phyloP scores from a whole-genome alignment of 495 filamentous ascomycete species.

The Penicillium samsonianum region DNA sequence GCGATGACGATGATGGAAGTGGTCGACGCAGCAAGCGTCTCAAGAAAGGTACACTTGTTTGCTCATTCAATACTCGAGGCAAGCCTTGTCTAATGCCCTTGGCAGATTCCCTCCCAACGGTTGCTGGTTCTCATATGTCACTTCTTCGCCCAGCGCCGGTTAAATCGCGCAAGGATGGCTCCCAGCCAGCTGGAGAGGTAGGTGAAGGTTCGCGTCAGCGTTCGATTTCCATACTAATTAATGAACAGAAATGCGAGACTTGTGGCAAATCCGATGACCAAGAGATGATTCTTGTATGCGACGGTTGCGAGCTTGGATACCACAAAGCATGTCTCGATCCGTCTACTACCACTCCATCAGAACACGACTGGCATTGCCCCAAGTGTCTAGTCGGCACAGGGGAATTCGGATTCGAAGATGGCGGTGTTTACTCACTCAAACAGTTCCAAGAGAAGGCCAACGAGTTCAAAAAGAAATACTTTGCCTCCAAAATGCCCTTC shows the following conservation, averaged over 20 bases:
- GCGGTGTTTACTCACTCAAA: conserved; percentile 89
- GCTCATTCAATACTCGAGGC: conserved; percentile 4
- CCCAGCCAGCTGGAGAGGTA: conserved; percentile 75
- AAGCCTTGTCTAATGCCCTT: conserved; percentile 20
- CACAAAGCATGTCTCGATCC: conserved; percentile 90
- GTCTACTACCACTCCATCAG: conserved; percentile 72
- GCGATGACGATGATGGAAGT: conserved; percentile 65
- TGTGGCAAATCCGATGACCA: conserved; percentile 83
- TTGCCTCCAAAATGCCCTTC: conserved; percentile 85
- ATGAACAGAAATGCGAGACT: conserved; percentile 73
- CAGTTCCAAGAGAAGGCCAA: conserved; percentile 97
- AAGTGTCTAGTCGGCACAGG: conserved; percentile 94
- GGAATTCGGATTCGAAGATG: conserved; percentile 97
- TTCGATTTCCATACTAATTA: conserved; percentile 17
- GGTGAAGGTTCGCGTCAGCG: conserved; percentile 11
- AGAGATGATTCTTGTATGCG: conserved; percentile 74
- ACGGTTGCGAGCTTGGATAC: conserved; percentile 88
- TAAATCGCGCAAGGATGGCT: conserved; percentile 66
- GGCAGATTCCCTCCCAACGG: conserved; percentile 80
- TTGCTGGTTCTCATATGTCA: conserved; percentile 96
- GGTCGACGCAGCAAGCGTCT: conserved; percentile 89
- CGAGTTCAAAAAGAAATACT: conserved; percentile 92
- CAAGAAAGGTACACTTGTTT: conserved; percentile 74
- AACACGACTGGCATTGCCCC: conserved; percentile 95
- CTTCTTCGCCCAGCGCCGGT: conserved; percentile 81